Base-by-base conservation (phyloP, 1,284 basidiomycete species). In the Vanrija pseudolonga region DNA sequence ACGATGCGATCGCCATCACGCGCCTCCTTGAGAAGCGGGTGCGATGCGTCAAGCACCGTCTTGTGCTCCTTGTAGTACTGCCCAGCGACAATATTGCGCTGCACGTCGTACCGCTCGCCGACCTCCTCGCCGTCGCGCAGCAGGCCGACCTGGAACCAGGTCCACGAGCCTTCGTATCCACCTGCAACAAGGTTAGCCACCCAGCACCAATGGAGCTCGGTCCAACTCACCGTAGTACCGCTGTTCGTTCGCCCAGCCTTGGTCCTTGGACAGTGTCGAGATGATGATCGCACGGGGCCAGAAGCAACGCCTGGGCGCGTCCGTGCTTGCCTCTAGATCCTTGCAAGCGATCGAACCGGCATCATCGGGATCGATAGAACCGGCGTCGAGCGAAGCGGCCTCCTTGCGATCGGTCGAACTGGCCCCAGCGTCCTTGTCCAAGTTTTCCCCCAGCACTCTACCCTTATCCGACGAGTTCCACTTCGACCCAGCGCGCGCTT, bases 1-100 rank as follows among this genome's bases (percentile, higher is more conserved):
- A 72, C 64, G 20, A 74, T 45, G 11, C 67, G 55, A 51, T 74
- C 72, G 2, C 71, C 72, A 1, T 63, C 54, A 32, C 55, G 45
- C 5, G 63, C 65, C 18, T 55, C 42, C 32, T 53, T 53, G 3
- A 72, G 47, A 3, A 69, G 53, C 4, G 61, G 57, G 47, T 72
- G 65, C 11, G 60, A 45, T 2, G 37, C 3, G 8, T 55, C 56
- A 11, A 74, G 47, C 9, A 54, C 53, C 23, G 63, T 62, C 4
- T 20, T 17, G 55, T 74, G 71, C 1, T 49, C 26, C 55, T 72
- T 71, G 59, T 57, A 63, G 48, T 70, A 71, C 47, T 72, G 70
- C 2, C 72, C 72, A 32, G 72, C 71, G 69, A 69, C 67, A 0
- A 74, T 62, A 44, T 74, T 74, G 50, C 67, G 48, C 55, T 72